Evolutionary conservation across 169 alveolate genomes (phyloP), one percentile per base, ranked within the genome.

Genomic region (Plasmodium inui): DNA sequence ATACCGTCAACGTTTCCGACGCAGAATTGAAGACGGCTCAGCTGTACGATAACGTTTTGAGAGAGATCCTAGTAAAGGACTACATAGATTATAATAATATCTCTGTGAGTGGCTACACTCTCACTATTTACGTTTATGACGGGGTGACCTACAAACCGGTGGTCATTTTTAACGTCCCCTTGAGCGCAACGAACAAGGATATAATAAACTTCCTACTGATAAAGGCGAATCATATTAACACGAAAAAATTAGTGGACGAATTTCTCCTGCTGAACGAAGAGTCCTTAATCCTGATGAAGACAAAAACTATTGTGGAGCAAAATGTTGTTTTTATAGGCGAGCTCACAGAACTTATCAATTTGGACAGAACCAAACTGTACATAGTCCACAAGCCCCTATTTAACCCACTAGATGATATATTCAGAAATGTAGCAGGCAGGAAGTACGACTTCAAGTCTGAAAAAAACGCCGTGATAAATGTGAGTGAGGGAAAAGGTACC

Each of bases 121-220:
- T 91, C 4, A n/a, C 84, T 2, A 61, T 91, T 70, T 71, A 76
- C 57, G 92, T 91, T 3, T 91, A 30, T 46, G 84, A 80, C 39
- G 95, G 95, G n/a, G 46, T n/a, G 50, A 17, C 39, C 1, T 91
- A 91, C 44, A 46, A 82, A 28, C 83, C 81, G 26, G 67, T 53
- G 19, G 34, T 37, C 4, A 91, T 91, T 22, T 53, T 70, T 57
- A 91, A 91, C 44, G 92, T 91, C 55, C 95, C 95, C n/a, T 32
- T 91, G 57, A 82, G 82, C 83, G 84, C 84, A 67, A 91, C 95
- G 1, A 91, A 91, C 9, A 80, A 91, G 74, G 95, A 91, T 55
- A 82, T 91, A 32, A 91, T 91, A 30, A 82, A 37, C 80, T 91
- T 91, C 53, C 76, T 91, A 50, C 41, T 91, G 30, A 82, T 67